Conservation (phyloP, 2,329 filamentous ascomycete genomes). For the Alternaria ventricosa region DNA sequence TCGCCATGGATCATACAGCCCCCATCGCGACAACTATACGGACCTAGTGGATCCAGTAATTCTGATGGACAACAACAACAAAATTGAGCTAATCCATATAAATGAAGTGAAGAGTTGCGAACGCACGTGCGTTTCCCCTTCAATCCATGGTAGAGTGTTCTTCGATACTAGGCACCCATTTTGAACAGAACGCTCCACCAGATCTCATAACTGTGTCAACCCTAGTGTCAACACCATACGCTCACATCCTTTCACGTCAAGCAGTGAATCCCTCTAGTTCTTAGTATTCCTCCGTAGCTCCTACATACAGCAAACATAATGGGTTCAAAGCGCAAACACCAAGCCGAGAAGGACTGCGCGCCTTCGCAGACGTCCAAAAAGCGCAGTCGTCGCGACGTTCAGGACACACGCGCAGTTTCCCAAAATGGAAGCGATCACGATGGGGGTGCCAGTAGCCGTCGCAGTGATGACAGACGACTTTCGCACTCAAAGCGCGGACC, state of each 20-base stretch:
- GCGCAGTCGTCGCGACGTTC: neutral
- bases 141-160: neutral
- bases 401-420: neutral
- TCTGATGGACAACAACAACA: neutral
- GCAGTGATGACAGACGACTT: neutral
- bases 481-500: neutral
- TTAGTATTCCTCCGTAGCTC: neutral
- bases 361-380: neutral
- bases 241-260: neutral
- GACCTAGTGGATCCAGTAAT: neutral
- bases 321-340: neutral
- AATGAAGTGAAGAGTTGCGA: neutral
- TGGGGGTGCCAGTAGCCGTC: neutral
- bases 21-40: neutral
- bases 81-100: neutral
- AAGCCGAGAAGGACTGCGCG: neutral
- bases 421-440: neutral
- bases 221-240: neutral
- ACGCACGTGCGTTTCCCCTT: neutral
- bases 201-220: neutral
- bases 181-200: neutral
- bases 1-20: neutral
- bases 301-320: neutral
- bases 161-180: neutral
- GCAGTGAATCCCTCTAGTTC: neutral